Evolutionary conservation across 2,329 filamentous ascomycete species (phyloP).

Genomic region (Knufia fluminis): DNA sequence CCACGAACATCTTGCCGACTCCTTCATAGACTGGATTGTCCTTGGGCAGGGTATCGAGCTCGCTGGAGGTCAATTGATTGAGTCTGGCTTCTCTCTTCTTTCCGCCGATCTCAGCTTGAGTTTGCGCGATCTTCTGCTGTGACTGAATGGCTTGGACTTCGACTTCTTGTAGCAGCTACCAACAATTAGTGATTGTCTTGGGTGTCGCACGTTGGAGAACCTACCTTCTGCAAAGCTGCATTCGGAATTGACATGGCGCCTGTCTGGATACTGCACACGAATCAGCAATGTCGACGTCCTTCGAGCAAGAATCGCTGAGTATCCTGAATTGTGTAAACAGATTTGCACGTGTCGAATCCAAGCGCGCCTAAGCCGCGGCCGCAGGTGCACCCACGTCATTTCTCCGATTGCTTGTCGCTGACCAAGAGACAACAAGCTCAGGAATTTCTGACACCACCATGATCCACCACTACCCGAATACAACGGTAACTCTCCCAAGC

Average conservation of each 20-base stretch:
- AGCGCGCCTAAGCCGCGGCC: too few relatives aligned
- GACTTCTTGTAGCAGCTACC: conserved; percentile 81
- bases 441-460: too few relatives aligned
- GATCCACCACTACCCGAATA: too few relatives aligned
- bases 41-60: conserved; percentile 65
- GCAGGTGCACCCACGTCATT: neutral
- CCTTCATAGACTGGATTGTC: conserved; percentile 85
- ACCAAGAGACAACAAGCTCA: too few relatives aligned
- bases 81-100: conserved; percentile 87
- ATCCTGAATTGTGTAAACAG: neutral
- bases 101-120: conserved; percentile 70
- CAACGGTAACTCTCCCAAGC: neutral
- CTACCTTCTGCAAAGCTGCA: conserved; percentile 85
- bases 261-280: too few relatives aligned
- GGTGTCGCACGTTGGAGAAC: neutral
- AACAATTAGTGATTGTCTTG: conserved; percentile 14
- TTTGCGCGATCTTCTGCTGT: conserved; percentile 83
- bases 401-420: neutral
- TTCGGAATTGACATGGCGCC: conserved; percentile 83
- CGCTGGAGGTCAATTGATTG: conserved; percentile 74
- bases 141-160: conserved; percentile 79
- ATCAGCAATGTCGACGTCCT: too few relatives aligned
- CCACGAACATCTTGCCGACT: conserved; percentile 91
- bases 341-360: too few relatives aligned
- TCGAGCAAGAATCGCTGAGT: neutral